These are phyloP conservation scores for Fagopyrum tataricum DNA, from an alignment of 148 eudicot species.

Conservation along the genomic window DNA sequence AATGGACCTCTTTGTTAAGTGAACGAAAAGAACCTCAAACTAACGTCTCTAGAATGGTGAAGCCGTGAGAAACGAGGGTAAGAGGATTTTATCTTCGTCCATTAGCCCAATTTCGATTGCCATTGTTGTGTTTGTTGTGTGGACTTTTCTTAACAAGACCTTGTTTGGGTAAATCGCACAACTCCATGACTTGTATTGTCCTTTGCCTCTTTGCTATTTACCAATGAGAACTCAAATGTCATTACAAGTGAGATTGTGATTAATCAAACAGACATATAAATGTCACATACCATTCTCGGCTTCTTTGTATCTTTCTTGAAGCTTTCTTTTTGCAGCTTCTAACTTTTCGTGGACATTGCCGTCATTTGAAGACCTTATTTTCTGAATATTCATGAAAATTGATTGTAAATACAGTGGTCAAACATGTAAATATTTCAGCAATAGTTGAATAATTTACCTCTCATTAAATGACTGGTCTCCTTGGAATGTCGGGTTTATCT, in stretches of 20 bases:
- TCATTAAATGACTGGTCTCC: slow-evolving; percentile 45
- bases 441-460: slow-evolving; percentile 29
- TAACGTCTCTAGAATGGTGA: neutral
- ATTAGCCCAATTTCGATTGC: slow-evolving; percentile 51
- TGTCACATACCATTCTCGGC: slow-evolving; percentile 57
- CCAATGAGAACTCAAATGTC: neutral
- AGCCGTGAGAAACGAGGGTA: neutral
- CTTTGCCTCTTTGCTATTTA: slow-evolving; percentile 79
- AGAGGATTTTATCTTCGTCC: slow-evolving; percentile 44
- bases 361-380: slow-evolving; percentile 27
- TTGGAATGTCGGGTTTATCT: slow-evolving; percentile 32
- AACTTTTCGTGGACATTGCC: slow-evolving; percentile 41
- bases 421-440: neutral
- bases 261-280: slow-evolving; percentile 12
- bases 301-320: slow-evolving; percentile 86
- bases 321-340: slow-evolving; percentile 85
- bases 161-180: slow-evolving; percentile 78
- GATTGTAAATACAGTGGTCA: neutral
- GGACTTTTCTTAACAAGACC: slow-evolving; percentile 37
- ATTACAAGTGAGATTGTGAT: neutral
- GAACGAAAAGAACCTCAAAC: slow-evolving; percentile 4
- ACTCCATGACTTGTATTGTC: slow-evolving; percentile 84
- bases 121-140: slow-evolving; percentile 49
- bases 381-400: slow-evolving; percentile 21
- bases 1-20: neutral